phyloP scores from a whole-genome alignment of 169 alveolate species.

The Babesia gibsoni region DNA sequence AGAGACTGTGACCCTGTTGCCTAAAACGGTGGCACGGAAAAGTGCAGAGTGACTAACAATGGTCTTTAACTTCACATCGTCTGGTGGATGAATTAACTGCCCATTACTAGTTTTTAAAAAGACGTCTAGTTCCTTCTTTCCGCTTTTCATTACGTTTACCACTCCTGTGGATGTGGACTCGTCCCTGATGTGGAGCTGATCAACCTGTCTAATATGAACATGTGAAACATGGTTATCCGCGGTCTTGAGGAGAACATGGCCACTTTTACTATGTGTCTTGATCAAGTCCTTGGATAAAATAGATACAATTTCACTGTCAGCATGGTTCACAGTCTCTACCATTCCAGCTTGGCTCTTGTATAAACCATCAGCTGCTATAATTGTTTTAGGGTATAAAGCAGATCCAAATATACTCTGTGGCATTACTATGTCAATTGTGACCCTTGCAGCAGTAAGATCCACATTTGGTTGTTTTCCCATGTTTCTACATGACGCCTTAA shows the following conservation, averaged over 20 bases:
- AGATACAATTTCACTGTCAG: conserved; percentile 1
- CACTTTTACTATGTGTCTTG: conserved; percentile 18
- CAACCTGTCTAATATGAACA: conserved; percentile 13
- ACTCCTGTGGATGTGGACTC: neutral
- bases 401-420: conserved; percentile 8
- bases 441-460: conserved; percentile 5
- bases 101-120: conserved; percentile 24
- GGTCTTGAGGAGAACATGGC: conserved; percentile 29
- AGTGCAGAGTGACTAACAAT: conserved; percentile 20
- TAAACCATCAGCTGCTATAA: neutral
- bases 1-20: neutral
- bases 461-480: neutral
- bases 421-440: neutral
- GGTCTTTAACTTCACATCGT: conserved; percentile 9
- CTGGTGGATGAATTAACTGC: conserved; percentile 3
- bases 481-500: conserved; percentile 18
- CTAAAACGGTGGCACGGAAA: conserved; percentile 18
- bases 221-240: conserved; percentile 18
- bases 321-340: conserved; percentile 10
- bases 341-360: conserved; percentile 14
- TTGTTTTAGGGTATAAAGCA: neutral
- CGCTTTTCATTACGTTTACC: conserved; percentile 25
- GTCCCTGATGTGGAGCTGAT: conserved; percentile 2
- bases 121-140: conserved; percentile 13
- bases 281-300: neutral